Conservation (phyloP, 2,329 filamentous ascomycete genomes). For the Lachnellula willkommii region DNA sequence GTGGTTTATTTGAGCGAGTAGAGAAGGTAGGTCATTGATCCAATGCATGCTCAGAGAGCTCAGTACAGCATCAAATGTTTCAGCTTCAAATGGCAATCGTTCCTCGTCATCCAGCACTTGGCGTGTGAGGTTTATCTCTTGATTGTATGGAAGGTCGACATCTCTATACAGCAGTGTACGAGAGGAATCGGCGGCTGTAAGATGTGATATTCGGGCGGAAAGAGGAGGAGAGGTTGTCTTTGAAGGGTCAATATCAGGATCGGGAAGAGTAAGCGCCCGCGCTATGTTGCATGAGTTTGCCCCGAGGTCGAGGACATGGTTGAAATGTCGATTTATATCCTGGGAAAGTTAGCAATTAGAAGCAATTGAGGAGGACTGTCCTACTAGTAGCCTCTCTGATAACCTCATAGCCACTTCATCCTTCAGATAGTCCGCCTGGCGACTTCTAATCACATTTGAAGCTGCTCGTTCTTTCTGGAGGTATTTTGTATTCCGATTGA, state of each 20-base stretch:
- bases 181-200: conserved; percentile 81
- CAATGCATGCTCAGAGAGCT: conserved; percentile 90
- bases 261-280: conserved; percentile 66
- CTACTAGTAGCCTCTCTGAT: conserved; percentile 76
- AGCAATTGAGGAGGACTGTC: conserved; percentile 14
- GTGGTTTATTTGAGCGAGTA: conserved; percentile 78
- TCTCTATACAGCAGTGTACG: conserved; percentile 75
- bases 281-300: conserved; percentile 96
- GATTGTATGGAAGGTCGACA: conserved; percentile 66
- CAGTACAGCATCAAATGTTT: conserved; percentile 82
- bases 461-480: conserved; percentile 87
- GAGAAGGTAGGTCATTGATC: conserved; percentile 90
- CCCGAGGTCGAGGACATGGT: conserved; percentile 81
- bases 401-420: conserved; percentile 84
- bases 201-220: conserved; percentile 62
- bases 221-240: conserved; percentile 59
- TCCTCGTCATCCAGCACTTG: conserved; percentile 72
- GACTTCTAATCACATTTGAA: conserved; percentile 60
- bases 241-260: conserved; percentile 55
- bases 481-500: conserved; percentile 83
- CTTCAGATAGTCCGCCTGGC: conserved; percentile 85
- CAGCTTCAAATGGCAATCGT: conserved; percentile 66
- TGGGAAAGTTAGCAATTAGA: conserved; percentile 33
- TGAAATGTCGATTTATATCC: conserved; percentile 89
- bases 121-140: conserved; percentile 64